Conservation (phyloP, 768 basidiomycete species). For the Asterophora parasitica region DNA sequence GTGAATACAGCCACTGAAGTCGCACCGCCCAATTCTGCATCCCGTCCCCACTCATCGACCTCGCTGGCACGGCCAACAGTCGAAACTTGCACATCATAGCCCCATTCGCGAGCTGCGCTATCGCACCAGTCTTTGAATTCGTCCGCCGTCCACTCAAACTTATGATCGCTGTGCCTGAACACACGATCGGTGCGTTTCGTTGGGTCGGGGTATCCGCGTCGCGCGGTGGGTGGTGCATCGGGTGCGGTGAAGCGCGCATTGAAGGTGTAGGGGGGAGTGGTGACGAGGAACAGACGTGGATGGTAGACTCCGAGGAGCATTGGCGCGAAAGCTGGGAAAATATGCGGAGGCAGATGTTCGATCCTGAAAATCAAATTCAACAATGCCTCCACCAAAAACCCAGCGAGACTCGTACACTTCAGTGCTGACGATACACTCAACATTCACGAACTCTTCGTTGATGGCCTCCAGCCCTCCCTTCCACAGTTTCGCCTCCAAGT, state of each 20-base stretch:
- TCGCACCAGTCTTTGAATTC: constrained; percentile 70
- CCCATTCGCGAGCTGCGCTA: constrained; percentile 56
- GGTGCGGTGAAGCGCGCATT: constrained; percentile 71
- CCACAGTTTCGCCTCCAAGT: constrained; percentile 63
- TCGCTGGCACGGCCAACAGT: constrained; percentile 58
- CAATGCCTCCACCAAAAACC: not conserved
- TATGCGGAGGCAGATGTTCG: constrained; percentile 64
- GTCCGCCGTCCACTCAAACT: constrained; percentile 81
- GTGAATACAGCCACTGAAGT: constrained; percentile 63
- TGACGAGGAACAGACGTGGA: constrained; percentile 69
- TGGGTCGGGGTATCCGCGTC: constrained; percentile 64
- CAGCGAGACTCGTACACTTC: constrained; percentile 60
- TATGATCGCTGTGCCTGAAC: constrained; percentile 81
- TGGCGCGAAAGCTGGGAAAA: constrained; percentile 62
- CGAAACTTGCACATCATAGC: constrained; percentile 58
- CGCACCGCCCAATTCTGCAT: constrained; percentile 59
- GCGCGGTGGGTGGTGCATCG: constrained; percentile 34
- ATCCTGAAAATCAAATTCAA: constrained; percentile 43
- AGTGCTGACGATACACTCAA: constrained; percentile 70
- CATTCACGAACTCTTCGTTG: constrained; percentile 60
- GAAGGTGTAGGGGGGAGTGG: constrained; percentile 84
- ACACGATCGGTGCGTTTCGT: constrained; percentile 67
- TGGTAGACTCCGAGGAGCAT: constrained; percentile 74
- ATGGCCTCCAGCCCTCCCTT: constrained; percentile 64
- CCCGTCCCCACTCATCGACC: constrained; percentile 69